Percentiles rank a stretch among this genome's conserved stretches.
These are phyloP conservation scores for Scortechinia acanthostroma DNA, from an alignment of 2,329 filamentous ascomycete species.

Conservation along the genomic window DNA sequence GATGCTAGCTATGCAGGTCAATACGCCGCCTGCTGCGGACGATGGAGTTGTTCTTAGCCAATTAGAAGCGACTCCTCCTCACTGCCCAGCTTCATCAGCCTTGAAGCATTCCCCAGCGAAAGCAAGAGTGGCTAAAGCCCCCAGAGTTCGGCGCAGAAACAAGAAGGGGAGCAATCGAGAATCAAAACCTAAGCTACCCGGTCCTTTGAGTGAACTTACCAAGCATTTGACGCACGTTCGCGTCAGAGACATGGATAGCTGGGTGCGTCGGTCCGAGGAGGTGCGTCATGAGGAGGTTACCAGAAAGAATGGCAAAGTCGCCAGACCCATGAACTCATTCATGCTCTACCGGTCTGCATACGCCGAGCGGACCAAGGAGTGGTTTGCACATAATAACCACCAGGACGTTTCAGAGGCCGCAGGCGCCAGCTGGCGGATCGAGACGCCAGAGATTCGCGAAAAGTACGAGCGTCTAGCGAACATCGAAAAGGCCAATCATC, in stretches of 20 bases:
- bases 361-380: conserved; percentile 55
- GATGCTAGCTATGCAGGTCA: no score
- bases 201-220: conserved; percentile 45
- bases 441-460: conserved; percentile 46
- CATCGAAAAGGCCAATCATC: conserved; percentile 57
- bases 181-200: conserved; percentile 8
- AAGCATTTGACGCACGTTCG: conserved; percentile 40
- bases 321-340: conserved; percentile 66
- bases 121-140: neutral
- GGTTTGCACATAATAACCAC: conserved; percentile 60
- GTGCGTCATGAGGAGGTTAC: conserved; percentile 43
- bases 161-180: neutral
- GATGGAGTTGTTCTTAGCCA: neutral
- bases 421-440: conserved; percentile 57
- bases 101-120: neutral
- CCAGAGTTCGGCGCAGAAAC: neutral
- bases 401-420: conserved; percentile 58
- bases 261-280: conserved; percentile 49
- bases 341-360: conserved; percentile 66
- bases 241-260: conserved; percentile 53
- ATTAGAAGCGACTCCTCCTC: neutral
- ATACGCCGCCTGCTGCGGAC: neutral
- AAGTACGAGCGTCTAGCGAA: conserved; percentile 53
- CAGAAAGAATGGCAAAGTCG: conserved; percentile 49
- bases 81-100: no score